Base-by-base conservation (phyloP, 192 early-diverging fungal genomes). In the Allomyces macrogynus region DNA sequence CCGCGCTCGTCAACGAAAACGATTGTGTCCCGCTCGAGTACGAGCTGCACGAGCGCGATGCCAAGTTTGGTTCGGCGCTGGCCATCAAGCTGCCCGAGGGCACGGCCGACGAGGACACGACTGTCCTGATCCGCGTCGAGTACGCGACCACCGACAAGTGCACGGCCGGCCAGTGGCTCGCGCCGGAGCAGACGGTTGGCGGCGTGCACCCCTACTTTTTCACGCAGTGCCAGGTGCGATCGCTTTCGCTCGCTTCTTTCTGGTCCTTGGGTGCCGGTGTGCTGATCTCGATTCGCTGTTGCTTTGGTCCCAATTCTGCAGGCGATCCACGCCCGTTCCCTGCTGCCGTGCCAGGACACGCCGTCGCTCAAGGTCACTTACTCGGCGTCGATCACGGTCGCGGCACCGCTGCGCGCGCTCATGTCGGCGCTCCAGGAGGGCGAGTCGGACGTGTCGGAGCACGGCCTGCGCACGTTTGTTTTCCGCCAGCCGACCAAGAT, bases 171-270 rank as follows among this genome's bases (percentile, higher is more conserved):
- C 94, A 97, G 78, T 99, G 91, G 77, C 77, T 99, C 68, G 80
- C 79, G 42, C 89, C 91, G 3, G 82, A 80, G 81, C 96, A 97
- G 76, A 99, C 96, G 9, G 82, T 89, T 26, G 96, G 96, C 57
- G 90, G 91, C 74, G 78, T 83, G 66, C 78, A 91, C 66, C 96
- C 96, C 23, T 99, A 98, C 72, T 74, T 98, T 54, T 98, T 98
- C 73, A 90, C 91, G 49, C 95, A 98, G 74, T 94, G 96, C 77
- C 88, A 99, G 75, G 83, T 81, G 32, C 32, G 32, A n/a, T n/a
- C n/a, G n/a, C n/a, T 7, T 40, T 2, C 32, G 3, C 32, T 2
- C 24, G 25, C 63, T 23, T 67, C 3, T 1, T 23, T 68, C 7
- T 68, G 27, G 14, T 68, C 14, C 16, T 5, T 23, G 23, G 14